Base-by-base conservation (phyloP, 1,284 basidiomycete species). In the Meripilus lineatus region DNA sequence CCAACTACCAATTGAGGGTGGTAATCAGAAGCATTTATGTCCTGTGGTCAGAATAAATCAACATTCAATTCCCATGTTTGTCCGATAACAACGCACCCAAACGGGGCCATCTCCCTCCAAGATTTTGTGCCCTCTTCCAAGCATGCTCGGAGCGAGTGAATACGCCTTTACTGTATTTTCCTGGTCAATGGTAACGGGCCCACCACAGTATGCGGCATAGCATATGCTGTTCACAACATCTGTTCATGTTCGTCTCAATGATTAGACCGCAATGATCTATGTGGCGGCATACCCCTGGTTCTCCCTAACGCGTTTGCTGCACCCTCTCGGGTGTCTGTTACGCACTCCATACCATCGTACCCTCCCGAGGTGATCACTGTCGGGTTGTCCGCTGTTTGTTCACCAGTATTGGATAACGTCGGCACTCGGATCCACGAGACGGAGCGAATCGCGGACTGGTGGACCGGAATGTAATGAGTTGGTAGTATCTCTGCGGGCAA, bases 1-100 rank as follows among this genome's bases (percentile, higher is more conserved):
- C 83, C 87, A 5, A 86, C 75, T 0, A 86, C 88, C 8, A 94
- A 63, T 58, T 92, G 88, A 5, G 90, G 82, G 57, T 97, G 93
- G 57, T 85, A 89, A 42, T 93, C 88, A 0, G 91, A 94, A 1
- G 81, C 72, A 40, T 72, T 68, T 13, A 94, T 62, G 47, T 74
- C 79, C 90, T 94, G 54, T 11, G 3, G n/a, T 35, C 2, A 41
- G 22, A 15, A 8, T 25, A 28, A 32, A 38, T 24, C 32, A 8
- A 10, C 15, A 46, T 21, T 45, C 44, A 8, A 21, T 42, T 24
- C 18, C 37, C 11, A 23, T 10, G 33, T 21, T 32, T 14, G 26
- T 10, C 48, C 18, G 39, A 23, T 13, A 11, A 4, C 22, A 1
- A 60, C 75, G 45, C 55, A 92, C 92, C 87, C 86, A 91, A 46